Conservation (phyloP, 768 basidiomycete species). For the Macrolepiota fuliginosa region DNA sequence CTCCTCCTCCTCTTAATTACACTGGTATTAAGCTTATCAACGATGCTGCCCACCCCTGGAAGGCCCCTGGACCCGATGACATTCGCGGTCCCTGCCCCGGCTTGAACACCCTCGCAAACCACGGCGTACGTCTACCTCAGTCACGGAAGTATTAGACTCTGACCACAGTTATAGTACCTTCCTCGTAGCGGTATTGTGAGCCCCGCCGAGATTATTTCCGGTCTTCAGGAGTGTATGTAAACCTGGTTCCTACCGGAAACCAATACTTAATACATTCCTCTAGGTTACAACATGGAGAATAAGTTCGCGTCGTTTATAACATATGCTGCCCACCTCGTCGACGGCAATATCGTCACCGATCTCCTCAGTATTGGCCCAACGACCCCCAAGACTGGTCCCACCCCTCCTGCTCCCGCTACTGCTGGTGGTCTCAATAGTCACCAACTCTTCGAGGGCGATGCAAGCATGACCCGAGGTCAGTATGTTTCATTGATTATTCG, state of each 20-base stretch:
- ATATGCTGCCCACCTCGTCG: constrained; percentile 17
- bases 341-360: constrained; percentile 17
- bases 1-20: constrained; percentile 12
- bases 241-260: not conserved
- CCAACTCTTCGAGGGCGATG: constrained; percentile 19
- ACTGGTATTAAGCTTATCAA: constrained; percentile 19
- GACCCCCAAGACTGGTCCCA: constrained; percentile 13
- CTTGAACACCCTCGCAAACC: constrained; percentile 18
- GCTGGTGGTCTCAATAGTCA: constrained; percentile 19
- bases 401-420: constrained; percentile 16
- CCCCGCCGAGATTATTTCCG: constrained; percentile 14
- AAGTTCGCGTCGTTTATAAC: constrained; percentile 16
- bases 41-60: constrained; percentile 18
- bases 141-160: too few relatives aligned
- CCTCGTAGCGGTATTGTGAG: constrained; percentile 14
- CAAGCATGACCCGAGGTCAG: constrained; percentile 13
- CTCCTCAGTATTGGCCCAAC: constrained; percentile 18
- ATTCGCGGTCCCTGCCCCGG: constrained; percentile 21
- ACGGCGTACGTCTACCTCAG: constrained; percentile 13
- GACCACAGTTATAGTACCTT: constrained; percentile 7
- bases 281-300: constrained; percentile 19
- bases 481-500: too few relatives aligned
- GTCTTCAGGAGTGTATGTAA: constrained; percentile 9
- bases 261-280: not conserved
- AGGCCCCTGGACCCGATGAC: constrained; percentile 8